phyloP scores from a whole-genome alignment of 192 early-diverging fungal species.

The Coemansia sp. region DNA sequence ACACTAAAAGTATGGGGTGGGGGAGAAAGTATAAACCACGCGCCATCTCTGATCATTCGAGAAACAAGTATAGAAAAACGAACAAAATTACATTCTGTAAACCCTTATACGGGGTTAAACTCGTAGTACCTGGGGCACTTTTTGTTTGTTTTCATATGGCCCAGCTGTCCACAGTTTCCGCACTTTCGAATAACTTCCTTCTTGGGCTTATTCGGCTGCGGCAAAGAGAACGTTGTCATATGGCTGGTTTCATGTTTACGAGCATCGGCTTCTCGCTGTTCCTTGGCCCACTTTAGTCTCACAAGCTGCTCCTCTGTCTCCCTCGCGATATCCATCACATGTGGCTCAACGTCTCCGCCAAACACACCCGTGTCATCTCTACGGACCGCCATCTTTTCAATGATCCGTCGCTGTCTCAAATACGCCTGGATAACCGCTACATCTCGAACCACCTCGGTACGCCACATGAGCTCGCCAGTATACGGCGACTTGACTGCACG shows the following conservation, averaged over 20 bases:
- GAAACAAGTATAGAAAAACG: too few species aligned
- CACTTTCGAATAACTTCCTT: slow-evolving; percentile 65
- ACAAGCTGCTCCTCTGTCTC: slow-evolving; percentile 63
- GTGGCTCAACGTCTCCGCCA: slow-evolving; percentile 2
- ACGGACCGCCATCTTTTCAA: slow-evolving; percentile 56
- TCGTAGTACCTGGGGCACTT: slow-evolving; percentile 63
- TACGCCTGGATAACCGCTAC: slow-evolving; percentile 86
- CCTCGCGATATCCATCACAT: slow-evolving; percentile 14
- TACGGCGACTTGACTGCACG: slow-evolving; percentile 43
- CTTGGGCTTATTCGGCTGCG: slow-evolving; percentile 57
- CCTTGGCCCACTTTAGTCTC: slow-evolving; percentile 62
- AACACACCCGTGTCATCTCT: slow-evolving; percentile 12
- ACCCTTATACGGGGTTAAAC: slow-evolving; percentile 36
- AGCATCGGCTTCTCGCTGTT: slow-evolving; percentile 45
- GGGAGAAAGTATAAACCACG: too few species aligned
- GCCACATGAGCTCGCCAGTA: slow-evolving; percentile 68
- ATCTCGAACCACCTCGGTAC: slow-evolving; percentile 79
- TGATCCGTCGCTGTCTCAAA: slow-evolving; percentile 74
- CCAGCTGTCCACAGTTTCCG: slow-evolving; percentile 75
- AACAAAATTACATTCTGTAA: background rate
- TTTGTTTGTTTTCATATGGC: slow-evolving; percentile 88
- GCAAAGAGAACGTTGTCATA: slow-evolving; percentile 52
- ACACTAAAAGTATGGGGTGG: background rate
- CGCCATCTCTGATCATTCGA: too few species aligned
- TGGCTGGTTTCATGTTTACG: slow-evolving; percentile 39